phyloP scores from a whole-genome alignment of 192 early-diverging fungal species.

The Haplosporangium gracile region DNA sequence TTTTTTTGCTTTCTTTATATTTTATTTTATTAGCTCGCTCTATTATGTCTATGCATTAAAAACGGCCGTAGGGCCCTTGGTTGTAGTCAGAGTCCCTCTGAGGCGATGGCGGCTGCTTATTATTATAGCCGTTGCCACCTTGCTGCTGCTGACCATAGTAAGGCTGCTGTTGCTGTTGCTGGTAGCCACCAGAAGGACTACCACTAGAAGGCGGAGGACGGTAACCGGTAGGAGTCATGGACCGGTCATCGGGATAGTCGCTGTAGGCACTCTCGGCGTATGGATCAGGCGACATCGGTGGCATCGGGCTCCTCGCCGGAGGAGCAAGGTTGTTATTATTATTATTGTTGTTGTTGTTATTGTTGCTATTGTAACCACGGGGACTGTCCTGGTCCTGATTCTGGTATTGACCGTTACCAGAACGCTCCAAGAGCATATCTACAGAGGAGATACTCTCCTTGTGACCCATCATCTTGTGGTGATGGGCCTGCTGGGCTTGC shows the following conservation, averaged over 20 bases:
- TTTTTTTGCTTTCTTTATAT: not conserved
- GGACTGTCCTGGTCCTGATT: constrained; percentile 4
- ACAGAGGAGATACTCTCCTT: constrained; percentile 45
- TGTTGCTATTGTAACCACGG: not conserved
- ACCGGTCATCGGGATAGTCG: constrained; percentile 32
- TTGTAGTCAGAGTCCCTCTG: not conserved
- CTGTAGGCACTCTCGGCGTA: constrained; percentile 50
- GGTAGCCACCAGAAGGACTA: not conserved
- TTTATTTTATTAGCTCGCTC: not conserved
- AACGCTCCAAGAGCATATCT: constrained; percentile 20
- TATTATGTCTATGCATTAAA: not conserved
- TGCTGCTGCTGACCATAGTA: not conserved
- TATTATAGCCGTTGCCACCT: not conserved
- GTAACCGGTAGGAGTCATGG: constrained; percentile 18
- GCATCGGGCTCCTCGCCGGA: not conserved
- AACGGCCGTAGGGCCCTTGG: not conserved
- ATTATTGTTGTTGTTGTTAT: constrained; percentile 13
- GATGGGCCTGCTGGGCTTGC: constrained; percentile 38
- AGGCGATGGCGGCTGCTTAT: not conserved
- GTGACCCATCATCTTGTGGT: constrained; percentile 38
- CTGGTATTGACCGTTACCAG: not conserved
- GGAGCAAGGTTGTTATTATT: not conserved
- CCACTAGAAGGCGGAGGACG: not conserved
- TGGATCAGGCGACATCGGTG: constrained; percentile 30
- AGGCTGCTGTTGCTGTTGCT: not conserved